Base-by-base conservation (phyloP, 768 basidiomycete species). In the Leucosporidium creatinivorum region DNA sequence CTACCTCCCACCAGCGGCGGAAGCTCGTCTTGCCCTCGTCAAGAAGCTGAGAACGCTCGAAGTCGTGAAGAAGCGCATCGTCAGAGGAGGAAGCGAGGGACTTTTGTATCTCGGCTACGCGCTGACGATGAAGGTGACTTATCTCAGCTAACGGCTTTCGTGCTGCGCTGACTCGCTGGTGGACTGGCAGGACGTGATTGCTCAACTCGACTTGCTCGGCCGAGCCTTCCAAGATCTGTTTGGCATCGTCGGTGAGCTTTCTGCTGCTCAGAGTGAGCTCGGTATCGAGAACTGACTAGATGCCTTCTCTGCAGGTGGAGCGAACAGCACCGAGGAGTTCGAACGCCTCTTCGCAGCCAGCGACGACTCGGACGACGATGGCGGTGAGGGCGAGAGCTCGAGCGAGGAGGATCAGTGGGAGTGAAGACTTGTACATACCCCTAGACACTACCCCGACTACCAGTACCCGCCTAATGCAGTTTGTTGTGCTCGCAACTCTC, bases 31-130 rank as follows among this genome's bases (percentile, higher is more conserved):
- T 62, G 84, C 85, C 12, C 79, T 99, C 77, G 92, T 96, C 15
- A 84, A 85, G 21, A 89, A 89, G 1, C 90, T 98, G 72, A 81
- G 91, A 36, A 81, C 82, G 51, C 82, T 97, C 12, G 89, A 93
- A n/a, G 85, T 94, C 15, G 91, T 96, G n/a, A 87, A 85, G 73
- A 86, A 85, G 58, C 84, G 91, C 5, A 86, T 90, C 44, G 86
- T 88, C 19, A 85, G 87, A 73, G 88, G 85, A 2, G 93, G 91
- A 1, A 81, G 87, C 25, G 89, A 96, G 73, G 76, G 77, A 55
- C 81, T 99, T 5, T 82, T 98, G 25, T 97, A 91, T 79, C 93
- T 94, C 73, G 93, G 92, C 1, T 98, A 97, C 73, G 90, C 90
- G 0, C 81, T 93, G 67, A 89, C 90, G 62, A 93, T 96, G 39